Base-by-base conservation (phyloP, 1,284 basidiomycete species). In the Cryptococcus depauperatus region DNA sequence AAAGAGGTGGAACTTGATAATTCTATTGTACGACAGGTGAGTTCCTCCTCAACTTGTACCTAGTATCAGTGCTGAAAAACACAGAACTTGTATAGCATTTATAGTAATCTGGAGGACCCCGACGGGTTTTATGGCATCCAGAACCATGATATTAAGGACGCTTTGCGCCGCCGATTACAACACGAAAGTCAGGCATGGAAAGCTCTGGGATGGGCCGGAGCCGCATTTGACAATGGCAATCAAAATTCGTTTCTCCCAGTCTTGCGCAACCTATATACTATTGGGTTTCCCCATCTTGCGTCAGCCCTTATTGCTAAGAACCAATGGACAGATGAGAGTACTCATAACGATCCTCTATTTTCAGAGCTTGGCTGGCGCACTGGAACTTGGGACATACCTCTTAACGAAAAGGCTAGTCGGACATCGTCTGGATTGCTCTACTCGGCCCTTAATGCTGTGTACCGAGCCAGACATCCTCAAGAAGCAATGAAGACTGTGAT, bases 61-160 rank as follows among this genome's bases (percentile, higher is more conserved):
- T 30, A 57, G 63, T 27, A 50, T 71, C 21, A 63, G 10, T 16
- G 26, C 16, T 35, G 11, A 33, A 29, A 8, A 79, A 35, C 4
- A 3, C 32, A 69, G 68, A 76, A 91, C 27, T 73, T 97, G 37
- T 95, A 92, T 69, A 81, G 85, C 43, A 89, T 97, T 42, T 98
- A 96, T 64, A 82, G 81, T 51, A 86, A 89, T 60, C 89, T 98
- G 47, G 90, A 95, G 60, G 93, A 98, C 60, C 92, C 92, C 0
- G 93, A 98, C 59, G 90, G 93, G 1, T 98, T 98, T 66, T 98
- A 98, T 66, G 90, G 89, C 2, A 88, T 97, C 51, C 77, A 82
- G 51, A 70, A 71, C 25, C 78, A 81, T n/a, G 80, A 97, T 58
- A 76, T 87, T 11, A 77, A 79, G 23, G 77, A 80, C 34, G 84